Conservation (phyloP, 1,284 basidiomycete genomes). For the Trametes pubescens region DNA sequence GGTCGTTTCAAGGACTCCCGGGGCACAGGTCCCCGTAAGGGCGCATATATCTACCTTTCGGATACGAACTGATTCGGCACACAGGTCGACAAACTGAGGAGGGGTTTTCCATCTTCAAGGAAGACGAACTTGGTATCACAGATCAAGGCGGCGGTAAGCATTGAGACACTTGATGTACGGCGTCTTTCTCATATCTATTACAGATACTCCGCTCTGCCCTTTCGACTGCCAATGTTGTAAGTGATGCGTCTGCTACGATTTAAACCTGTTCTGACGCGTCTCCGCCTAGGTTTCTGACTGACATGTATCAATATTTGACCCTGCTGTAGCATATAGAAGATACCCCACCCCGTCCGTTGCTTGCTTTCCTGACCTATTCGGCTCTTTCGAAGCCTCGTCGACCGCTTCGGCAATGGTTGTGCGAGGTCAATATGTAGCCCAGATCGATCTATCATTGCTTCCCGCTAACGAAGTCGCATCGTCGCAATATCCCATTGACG, state of each 20-base stretch:
- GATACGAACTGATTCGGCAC: background rate
- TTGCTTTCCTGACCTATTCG: constrained; percentile 42
- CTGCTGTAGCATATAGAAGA: constrained; percentile 26
- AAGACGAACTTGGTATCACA: constrained; percentile 83
- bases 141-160: constrained; percentile 79
- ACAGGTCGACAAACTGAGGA: constrained; percentile 86
- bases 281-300: constrained; percentile 54
- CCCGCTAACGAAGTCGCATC: constrained; percentile 29
- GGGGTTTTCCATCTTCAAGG: constrained; percentile 86
- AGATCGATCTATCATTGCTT: constrained; percentile 20
- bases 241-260: constrained; percentile 11
- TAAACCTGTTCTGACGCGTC: background rate
- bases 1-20: constrained; percentile 79
- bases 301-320: constrained; percentile 32
- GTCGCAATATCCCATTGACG: constrained; percentile 25
- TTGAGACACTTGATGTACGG: constrained; percentile 16
- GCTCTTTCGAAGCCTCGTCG: constrained; percentile 76
- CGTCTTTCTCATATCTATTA: constrained; percentile 40
- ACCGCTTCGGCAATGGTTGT: constrained; percentile 41
- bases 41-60: constrained; percentile 16
- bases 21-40: constrained; percentile 77
- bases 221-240: constrained; percentile 47
- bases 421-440: constrained; percentile 39
- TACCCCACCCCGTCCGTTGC: constrained; percentile 48
- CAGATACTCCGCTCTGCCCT: constrained; percentile 45